Percentiles rank a stretch among this genome's conserved stretches.
Evolutionary conservation across 495 filamentous ascomycete species (phyloP).

Genomic region (Achaetomiella virescens): DNA sequence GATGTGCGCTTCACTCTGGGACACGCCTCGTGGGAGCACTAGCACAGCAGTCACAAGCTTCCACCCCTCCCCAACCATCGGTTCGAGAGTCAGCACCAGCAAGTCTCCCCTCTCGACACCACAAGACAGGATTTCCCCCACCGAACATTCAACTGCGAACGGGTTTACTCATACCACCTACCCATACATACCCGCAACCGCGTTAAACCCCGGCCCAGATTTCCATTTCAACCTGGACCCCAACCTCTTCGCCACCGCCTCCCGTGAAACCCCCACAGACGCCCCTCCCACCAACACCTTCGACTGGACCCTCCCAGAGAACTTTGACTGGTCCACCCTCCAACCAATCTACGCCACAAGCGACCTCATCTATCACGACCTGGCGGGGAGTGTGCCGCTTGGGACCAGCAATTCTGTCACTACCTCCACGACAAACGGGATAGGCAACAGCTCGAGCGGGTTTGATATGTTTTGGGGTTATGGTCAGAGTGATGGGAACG

Average conservation of each 20-base stretch:
- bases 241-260: not conserved
- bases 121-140: not conserved
- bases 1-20: not conserved
- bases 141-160: not conserved
- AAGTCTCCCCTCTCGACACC: not conserved
- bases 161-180: not conserved
- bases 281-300: not conserved
- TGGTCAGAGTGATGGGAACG: slow-evolving; percentile 8
- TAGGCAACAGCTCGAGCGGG: slow-evolving; percentile 19
- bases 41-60: not conserved
- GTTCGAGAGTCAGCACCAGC: not conserved
- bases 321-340: slow-evolving; percentile 43
- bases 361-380: slow-evolving; percentile 48
- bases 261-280: not conserved
- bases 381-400: slow-evolving; percentile 12
- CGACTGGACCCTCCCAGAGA: slow-evolving; percentile 26
- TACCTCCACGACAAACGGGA: slow-evolving; percentile 11
- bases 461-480: too few relatives aligned
- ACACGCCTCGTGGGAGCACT: not conserved
- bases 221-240: slow-evolving; percentile 1
- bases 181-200: not conserved
- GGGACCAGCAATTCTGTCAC: too few relatives aligned
- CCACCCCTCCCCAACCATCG: not conserved
- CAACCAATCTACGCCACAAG: slow-evolving; percentile 49
- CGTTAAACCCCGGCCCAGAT: not conserved